These are phyloP conservation scores for Fusarium pseudograminearum DNA, from an alignment of 2,329 filamentous ascomycete genomes.

Conservation along the genomic window DNA sequence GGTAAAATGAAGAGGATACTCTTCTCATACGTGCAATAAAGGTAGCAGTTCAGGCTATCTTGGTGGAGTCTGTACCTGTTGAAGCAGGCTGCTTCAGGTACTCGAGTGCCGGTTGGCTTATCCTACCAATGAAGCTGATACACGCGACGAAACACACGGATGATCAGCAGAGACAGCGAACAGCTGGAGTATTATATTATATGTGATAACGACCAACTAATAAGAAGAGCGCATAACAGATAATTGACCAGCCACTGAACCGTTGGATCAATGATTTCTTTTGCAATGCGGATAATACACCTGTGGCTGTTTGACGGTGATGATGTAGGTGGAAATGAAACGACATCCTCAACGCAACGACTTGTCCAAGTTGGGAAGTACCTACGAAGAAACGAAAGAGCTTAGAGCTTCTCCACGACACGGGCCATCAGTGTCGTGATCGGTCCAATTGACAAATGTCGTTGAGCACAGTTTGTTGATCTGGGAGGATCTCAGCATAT, in stretches of 20 bases:
- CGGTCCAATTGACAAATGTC: slow-evolving; percentile 14
- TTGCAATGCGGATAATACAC: not conserved
- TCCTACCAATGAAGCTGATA: slow-evolving; percentile 39
- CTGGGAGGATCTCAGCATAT: slow-evolving; percentile 27
- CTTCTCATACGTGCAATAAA: slow-evolving; percentile 3
- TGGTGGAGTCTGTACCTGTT: slow-evolving; percentile 21
- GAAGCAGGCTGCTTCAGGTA: slow-evolving; percentile 22
- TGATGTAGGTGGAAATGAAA: slow-evolving; percentile 49
- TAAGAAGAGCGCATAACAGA: not conserved
- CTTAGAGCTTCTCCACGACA: slow-evolving; percentile 38
- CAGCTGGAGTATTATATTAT: slow-evolving; percentile 15
- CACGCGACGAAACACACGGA: slow-evolving; percentile 39
- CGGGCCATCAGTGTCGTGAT: slow-evolving; percentile 22
- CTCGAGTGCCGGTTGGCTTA: slow-evolving; percentile 11
- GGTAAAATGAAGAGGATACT: slow-evolving; percentile 39
- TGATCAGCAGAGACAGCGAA: slow-evolving; percentile 17
- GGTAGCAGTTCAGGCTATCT: slow-evolving; percentile 24
- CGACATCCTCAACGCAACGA: slow-evolving; percentile 10
- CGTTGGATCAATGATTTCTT: not conserved
- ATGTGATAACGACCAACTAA: slow-evolving; percentile 3
- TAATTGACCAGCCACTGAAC: slow-evolving; percentile 1
- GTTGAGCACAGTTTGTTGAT: slow-evolving; percentile 27
- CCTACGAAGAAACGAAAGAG: slow-evolving; percentile 33
- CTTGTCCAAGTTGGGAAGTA: slow-evolving; percentile 37
- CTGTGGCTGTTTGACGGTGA: slow-evolving; percentile 11